phyloP scores from a whole-genome alignment of 1,139 yeast species.

The Zygosaccharomyces sapae region DNA sequence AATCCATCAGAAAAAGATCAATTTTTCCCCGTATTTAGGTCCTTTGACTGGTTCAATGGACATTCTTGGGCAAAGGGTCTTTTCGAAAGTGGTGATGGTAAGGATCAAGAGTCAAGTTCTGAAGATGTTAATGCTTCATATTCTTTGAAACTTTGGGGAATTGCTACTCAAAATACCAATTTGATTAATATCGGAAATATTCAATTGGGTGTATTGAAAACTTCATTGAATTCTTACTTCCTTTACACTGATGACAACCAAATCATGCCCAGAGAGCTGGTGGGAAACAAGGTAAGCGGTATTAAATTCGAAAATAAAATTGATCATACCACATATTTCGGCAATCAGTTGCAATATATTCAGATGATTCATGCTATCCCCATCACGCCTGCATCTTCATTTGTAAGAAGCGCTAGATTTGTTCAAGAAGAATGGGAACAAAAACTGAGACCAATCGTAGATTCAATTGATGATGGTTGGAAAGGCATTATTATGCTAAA shows the following conservation, averaged over 20 bases:
- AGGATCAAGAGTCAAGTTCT: slow-evolving; percentile 72
- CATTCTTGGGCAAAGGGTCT: slow-evolving; percentile 82
- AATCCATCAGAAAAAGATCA: slow-evolving; percentile 54
- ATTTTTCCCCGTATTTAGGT: slow-evolving; percentile 69
- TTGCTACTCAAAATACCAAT: slow-evolving; percentile 48
- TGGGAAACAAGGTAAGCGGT: slow-evolving; percentile 71
- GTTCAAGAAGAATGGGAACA: slow-evolving; percentile 78
- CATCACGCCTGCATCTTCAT: slow-evolving; percentile 77
- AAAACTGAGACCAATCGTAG: slow-evolving; percentile 47
- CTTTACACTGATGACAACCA: slow-evolving; percentile 48
- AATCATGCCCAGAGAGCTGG: slow-evolving; percentile 50
- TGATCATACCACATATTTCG: slow-evolving; percentile 90
- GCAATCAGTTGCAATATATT: slow-evolving; percentile 69
- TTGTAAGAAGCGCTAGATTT: slow-evolving; percentile 62
- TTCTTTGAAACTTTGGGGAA: slow-evolving; percentile 69
- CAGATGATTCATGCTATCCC: slow-evolving; percentile 97
- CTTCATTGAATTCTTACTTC: slow-evolving; percentile 61
- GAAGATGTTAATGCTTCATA: slow-evolving; percentile 74
- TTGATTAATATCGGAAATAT: slow-evolving; percentile 56
- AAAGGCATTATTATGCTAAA: slow-evolving; percentile 76
- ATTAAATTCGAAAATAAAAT: slow-evolving; percentile 81
- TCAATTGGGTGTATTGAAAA: slow-evolving; percentile 56
- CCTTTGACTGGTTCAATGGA: slow-evolving; percentile 75
- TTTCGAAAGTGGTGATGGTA: slow-evolving; percentile 71
- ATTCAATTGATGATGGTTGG: slow-evolving; percentile 73